Evolutionary conservation across 371 early-diverging fungal genomes (phyloP), one percentile per base, ranked within the genome.

Genomic region (Syncephalastrum racemosum): DNA sequence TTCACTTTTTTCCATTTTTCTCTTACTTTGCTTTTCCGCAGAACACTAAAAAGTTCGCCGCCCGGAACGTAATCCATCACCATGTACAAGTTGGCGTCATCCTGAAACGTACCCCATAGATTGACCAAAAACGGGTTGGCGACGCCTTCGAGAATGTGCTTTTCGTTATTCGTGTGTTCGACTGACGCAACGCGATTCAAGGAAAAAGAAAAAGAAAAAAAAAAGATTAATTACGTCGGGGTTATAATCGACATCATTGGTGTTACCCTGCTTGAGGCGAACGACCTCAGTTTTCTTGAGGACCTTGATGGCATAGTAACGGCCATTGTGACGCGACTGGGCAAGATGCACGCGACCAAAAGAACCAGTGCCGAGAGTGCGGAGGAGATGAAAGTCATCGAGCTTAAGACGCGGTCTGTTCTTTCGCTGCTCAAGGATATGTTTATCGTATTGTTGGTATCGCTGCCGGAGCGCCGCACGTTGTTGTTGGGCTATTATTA

Each of bases 91-190:
- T 91, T 90, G 59, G 82, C 68, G 36, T 85, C 77, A 60, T 95
- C 94, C 70, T 96, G 97, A 71, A 95, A 95, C 3, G 94, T 90
- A 19, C 93, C 92, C 72, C 91, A 83, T 79, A 58, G 68, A 65
- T 91, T 87, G 53, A 99, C 97, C 48, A 99, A 75, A 73, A 98
- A 99, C 4, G 98, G 96, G 70, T 92, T 93, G 44, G 88, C 83
- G 36, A 88, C 84, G 24, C 80, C 77, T 65, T 91, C 93, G 46
- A 99, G 77, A 59, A 99, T 96, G 44, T 88, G 82, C 68, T 94
- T 91, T 76, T 99, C 99, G 71, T 94, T 96, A 67, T 95, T 89
- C 18, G 97, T 93, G 68, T 99, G 99, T 67, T 97, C 97, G n/a
- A 98, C 94, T 58, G 23, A 22, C n/a, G 19, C 24, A n/a, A 15